Percentiles rank a stretch among this genome's conserved stretches.
These are phyloP conservation scores for Teunomyces tritomae DNA, from an alignment of 805 yeast genomes.

Conservation along the genomic window DNA sequence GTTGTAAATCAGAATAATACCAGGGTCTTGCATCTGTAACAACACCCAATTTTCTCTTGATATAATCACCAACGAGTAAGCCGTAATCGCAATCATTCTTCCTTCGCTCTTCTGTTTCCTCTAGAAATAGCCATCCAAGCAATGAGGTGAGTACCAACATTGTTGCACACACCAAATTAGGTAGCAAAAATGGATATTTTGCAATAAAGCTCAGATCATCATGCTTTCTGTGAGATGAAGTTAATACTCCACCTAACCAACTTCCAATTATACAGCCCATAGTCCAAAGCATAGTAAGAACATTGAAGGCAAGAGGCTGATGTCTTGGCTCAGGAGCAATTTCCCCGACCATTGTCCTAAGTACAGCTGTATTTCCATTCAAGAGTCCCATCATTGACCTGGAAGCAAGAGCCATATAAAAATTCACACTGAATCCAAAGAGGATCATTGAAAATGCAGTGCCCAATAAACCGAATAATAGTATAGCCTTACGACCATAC, in stretches of 20 bases:
- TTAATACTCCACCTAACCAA: conserved; percentile 49
- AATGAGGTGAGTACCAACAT: conserved; percentile 37
- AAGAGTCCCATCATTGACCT: conserved; percentile 54
- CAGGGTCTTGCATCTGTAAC: neutral
- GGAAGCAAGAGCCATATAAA: conserved; percentile 51
- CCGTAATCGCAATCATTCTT: conserved; percentile 43
- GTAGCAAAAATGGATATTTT: conserved; percentile 49
- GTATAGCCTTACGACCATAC: conserved; percentile 56
- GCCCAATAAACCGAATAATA: conserved; percentile 52
- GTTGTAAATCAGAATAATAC: neutral
- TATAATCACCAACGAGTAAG: conserved; percentile 42
- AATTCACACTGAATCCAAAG: conserved; percentile 55
- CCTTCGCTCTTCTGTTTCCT: conserved; percentile 48
- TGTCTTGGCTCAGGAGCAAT: conserved; percentile 53
- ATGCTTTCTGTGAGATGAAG: conserved; percentile 2
- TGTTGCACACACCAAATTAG: conserved; percentile 46
- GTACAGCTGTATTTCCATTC: conserved; percentile 65
- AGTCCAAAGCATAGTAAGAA: conserved; percentile 60
- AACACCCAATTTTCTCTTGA: conserved; percentile 11
- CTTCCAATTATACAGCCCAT: conserved; percentile 63
- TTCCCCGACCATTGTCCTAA: conserved; percentile 62
- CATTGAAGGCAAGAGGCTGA: conserved; percentile 61
- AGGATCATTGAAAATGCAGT: conserved; percentile 44
- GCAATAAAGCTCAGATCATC: conserved; percentile 12
- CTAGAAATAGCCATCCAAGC: conserved; percentile 46